A percentile compares a stretch with the other conserved stretches of the same genome.
phyloP scores from a whole-genome alignment of 1,139 yeast species.

The Yamadazyma atmosphaerica region DNA sequence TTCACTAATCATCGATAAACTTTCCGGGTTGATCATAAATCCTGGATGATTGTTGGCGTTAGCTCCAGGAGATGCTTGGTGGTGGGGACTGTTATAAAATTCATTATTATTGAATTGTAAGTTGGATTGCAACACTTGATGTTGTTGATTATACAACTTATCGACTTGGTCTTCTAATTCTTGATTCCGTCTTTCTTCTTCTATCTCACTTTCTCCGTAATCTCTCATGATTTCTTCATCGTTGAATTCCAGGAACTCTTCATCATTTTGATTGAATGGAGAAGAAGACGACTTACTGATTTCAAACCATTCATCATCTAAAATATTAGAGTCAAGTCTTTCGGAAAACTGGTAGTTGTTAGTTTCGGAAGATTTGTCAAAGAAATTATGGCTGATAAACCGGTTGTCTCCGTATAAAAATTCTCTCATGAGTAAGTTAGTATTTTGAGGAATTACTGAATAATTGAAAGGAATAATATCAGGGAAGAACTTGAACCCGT shows the following conservation, averaged over 20 bases:
- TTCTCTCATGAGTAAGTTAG: slow-evolving; percentile 23
- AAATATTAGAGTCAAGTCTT: slow-evolving; percentile 8
- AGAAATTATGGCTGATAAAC: slow-evolving; percentile 43
- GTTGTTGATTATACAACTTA: slow-evolving; percentile 18
- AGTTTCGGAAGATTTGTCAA: slow-evolving; percentile 23
- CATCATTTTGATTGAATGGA: slow-evolving; percentile 13
- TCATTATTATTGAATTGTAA: slow-evolving; percentile 17
- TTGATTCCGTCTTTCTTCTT: slow-evolving; percentile 13
- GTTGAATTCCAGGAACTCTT: slow-evolving; percentile 16
- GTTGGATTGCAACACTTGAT: slow-evolving; percentile 13
- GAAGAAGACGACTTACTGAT: slow-evolving; percentile 12
- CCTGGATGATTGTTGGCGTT: not conserved
- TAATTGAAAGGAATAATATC: slow-evolving; percentile 23
- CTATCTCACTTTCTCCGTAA: slow-evolving; percentile 9
- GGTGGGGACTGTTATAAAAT: slow-evolving; percentile 23
- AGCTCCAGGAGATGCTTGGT: not conserved
- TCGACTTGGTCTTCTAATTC: slow-evolving; percentile 22
- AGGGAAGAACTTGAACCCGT: slow-evolving; percentile 44
- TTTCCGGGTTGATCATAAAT: slow-evolving; percentile 25
- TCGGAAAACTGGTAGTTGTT: slow-evolving; percentile 11
- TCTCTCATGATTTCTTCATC: slow-evolving; percentile 6
- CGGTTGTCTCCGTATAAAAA: slow-evolving; percentile 45
- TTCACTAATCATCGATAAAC: slow-evolving; percentile 16
- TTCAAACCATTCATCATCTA: slow-evolving; percentile 30
- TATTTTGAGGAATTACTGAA: slow-evolving; percentile 13